Conservation (phyloP, 345 rosid genomes). For the Euphorbia lathyris region DNA sequence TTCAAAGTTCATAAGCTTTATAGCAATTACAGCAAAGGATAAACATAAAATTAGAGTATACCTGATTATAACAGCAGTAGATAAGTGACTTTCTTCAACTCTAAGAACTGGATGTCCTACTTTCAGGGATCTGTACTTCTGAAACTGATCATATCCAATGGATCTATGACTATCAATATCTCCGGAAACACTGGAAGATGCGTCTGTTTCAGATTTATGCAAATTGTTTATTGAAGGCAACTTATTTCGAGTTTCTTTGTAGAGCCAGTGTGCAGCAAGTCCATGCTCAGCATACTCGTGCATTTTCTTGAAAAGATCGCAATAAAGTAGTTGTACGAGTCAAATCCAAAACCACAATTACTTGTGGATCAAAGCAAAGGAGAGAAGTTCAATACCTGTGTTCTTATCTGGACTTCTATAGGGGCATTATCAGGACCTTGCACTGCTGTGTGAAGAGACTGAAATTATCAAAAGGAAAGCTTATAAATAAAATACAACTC, state of each 20-base stretch:
- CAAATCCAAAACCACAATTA: neutral
- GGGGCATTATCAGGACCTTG: constrained; percentile 67
- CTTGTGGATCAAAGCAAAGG: constrained; percentile 4
- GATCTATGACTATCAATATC: constrained; percentile 37
- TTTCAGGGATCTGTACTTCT: constrained; percentile 51
- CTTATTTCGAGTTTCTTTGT: constrained; percentile 57
- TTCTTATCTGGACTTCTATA: constrained; percentile 78
- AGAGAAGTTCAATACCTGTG: constrained; percentile 42
- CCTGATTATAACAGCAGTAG: constrained; percentile 69
- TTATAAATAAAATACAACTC: neutral
- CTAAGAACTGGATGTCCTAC: constrained; percentile 73
- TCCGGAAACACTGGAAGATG: constrained; percentile 36
- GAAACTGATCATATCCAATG: constrained; percentile 33
- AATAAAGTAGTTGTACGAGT: constrained; percentile 3
- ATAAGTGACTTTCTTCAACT: constrained; percentile 67
- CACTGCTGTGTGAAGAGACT: constrained; percentile 78
- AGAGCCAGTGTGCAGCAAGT: constrained; percentile 87
- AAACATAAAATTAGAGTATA: constrained; percentile 17
- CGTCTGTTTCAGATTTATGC: constrained; percentile 46
- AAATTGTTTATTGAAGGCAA: constrained; percentile 32
- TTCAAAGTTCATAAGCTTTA: neutral
- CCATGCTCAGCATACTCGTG: constrained; percentile 79
- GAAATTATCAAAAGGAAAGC: constrained; percentile 28
- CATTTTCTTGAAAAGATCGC: constrained; percentile 48
- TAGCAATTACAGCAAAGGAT: neutral